Conservation (phyloP, 2,329 filamentous ascomycete genomes). For the Peltaster fructicola region DNA sequence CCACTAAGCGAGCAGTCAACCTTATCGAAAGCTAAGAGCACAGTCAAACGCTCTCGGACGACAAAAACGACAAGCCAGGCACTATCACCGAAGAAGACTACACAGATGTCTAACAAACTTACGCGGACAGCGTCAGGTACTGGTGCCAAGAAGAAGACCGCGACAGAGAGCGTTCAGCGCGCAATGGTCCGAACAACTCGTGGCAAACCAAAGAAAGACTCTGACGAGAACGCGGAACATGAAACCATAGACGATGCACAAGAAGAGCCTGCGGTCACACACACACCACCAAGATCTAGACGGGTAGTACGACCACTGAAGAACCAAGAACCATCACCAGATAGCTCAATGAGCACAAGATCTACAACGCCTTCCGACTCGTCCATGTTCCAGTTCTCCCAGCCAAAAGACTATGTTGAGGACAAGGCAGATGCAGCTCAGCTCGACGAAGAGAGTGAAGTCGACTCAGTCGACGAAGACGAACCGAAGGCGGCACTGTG, state of each 20-base stretch:
- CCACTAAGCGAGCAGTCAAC: conserved; percentile 1
- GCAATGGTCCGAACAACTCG: conserved; percentile 4
- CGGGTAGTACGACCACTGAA: conserved; percentile 8
- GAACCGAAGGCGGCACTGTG: conserved; percentile 2
- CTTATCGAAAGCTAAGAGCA: conserved; percentile 2
- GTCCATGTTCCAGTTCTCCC: conserved; percentile 3
- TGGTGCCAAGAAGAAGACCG: conserved; percentile 3
- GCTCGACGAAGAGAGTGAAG: conserved; percentile 4
- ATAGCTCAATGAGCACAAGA: conserved; percentile 9
- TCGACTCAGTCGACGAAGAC: conserved; percentile 5
- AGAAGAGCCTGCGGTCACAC: conserved; percentile 2
- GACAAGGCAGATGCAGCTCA: conserved; percentile 6
- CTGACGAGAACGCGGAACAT: conserved; percentile 16
- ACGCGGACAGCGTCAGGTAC: conserved; percentile 7
- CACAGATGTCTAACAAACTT: conserved; percentile 14
- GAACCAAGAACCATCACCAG: too few species aligned
- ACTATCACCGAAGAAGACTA: conserved; percentile 21
- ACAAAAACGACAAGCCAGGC: conserved; percentile 9
- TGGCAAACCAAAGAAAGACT: conserved; percentile 11
- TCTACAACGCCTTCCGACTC: conserved; percentile 11
- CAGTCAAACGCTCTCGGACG: conserved; percentile 1
- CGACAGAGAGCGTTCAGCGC: conserved; percentile 4
- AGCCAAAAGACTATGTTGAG: conserved; percentile 4
- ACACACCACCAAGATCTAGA: conserved; percentile 1
- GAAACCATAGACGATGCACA: conserved; percentile 4